These are phyloP conservation scores for Rhizophagus sp. DNA, from an alignment of 192 early-diverging fungal genomes.

Conservation along the genomic window DNA sequence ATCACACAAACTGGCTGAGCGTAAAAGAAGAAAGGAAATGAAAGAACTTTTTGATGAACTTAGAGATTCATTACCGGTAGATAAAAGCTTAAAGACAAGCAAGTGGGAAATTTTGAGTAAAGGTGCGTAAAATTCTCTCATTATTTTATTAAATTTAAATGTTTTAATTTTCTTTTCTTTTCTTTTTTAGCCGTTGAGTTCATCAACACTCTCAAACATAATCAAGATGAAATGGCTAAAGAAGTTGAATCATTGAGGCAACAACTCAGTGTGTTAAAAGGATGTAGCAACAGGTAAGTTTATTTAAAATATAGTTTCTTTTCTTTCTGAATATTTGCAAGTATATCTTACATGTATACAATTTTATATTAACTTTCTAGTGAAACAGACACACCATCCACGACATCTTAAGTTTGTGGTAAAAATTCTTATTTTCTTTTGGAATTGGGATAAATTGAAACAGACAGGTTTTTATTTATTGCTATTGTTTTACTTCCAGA, in stretches of 20 bases:
- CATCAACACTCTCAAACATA: slow-evolving; percentile 49
- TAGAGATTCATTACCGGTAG: slow-evolving; percentile 73
- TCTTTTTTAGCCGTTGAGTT: slow-evolving; percentile 51
- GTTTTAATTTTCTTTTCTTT: neutral
- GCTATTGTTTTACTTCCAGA: too few species aligned
- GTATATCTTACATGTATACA: neutral
- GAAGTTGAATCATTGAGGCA: slow-evolving; percentile 51
- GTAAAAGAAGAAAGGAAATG: slow-evolving; percentile 88
- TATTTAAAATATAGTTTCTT: neutral
- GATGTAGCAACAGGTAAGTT: slow-evolving; percentile 28
- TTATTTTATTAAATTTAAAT: slow-evolving; percentile 3
- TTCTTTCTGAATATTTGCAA: neutral
- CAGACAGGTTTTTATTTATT: too few species aligned
- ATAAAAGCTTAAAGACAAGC: slow-evolving; percentile 77
- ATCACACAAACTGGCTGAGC: slow-evolving; percentile 86
- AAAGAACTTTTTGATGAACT: slow-evolving; percentile 89
- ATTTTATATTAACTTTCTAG: neutral
- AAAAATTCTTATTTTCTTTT: too few species aligned
- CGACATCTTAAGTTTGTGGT: neutral
- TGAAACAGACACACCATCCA: neutral
- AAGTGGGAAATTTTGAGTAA: slow-evolving; percentile 92
- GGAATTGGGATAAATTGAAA: too few species aligned
- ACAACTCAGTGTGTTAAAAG: slow-evolving; percentile 42
- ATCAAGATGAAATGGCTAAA: slow-evolving; percentile 49
- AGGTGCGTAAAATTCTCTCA: slow-evolving; percentile 43